Base-by-base conservation (phyloP, 768 basidiomycete genomes). In the Guyanaporus albipodus region DNA sequence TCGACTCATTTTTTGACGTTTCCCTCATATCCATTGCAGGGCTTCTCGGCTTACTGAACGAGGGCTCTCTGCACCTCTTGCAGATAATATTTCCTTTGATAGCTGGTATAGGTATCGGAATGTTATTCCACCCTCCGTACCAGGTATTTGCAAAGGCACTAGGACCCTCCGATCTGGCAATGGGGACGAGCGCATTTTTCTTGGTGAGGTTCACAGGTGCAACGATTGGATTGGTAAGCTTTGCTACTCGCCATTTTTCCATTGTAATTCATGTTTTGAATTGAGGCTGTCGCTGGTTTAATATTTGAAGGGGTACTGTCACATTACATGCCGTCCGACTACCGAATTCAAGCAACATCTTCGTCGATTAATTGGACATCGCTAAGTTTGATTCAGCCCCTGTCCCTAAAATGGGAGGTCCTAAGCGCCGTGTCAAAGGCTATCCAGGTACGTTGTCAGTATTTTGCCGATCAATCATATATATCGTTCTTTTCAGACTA, bases 121-220 rank as follows among this genome's bases (percentile, higher is more conserved):
- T 91, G 79, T 69, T 91, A 22, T 90, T 91, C 66, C 88, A 91
- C 59, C 82, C 88, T 1, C 90, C 90, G 8, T 90, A 88, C 58
- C 87, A 89, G 59, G 77, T 89, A 8, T 87, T 91, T 61, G 79
- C 79, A 39, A 75, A 74, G 49, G 79, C 83, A 11, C 64, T 91
- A 28, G 75, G 78, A 46, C 77, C 80, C 7, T 70, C 75, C 38
- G 83, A 90, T 54, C 63, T 90, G 42, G 88, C 89, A 4, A 76
- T 81, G 18, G 85, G 87, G 24, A 92, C 90, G 9, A 85, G 87
- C 59, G 88, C 87, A 10, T 92, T 91, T 65, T 91, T 92, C 67
- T 73, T 91, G 45, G 87, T 90, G 36, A 77, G 89, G 35, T 91
- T 91, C 67, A 91, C 88, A 29, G 89, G 89, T 8, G 87, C 89